Evolutionary conservation across 2,329 filamentous ascomycete species (phyloP).

Genomic region (Ophiostoma pallidulum): DNA sequence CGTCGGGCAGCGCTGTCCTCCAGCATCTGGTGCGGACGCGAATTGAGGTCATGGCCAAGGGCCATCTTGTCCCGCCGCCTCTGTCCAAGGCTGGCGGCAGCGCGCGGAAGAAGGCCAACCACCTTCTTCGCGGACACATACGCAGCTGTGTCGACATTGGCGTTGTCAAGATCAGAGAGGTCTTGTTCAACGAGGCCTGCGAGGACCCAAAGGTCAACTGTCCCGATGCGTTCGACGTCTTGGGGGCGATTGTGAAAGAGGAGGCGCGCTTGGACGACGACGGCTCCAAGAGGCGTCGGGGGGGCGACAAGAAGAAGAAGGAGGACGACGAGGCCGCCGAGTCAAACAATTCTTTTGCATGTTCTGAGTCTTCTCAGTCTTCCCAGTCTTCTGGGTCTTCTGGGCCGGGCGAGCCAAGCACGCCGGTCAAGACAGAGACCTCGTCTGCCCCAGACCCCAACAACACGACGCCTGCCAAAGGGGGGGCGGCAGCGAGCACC

Average conservation of each 20-base stretch:
- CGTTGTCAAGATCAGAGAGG: slow-evolving; percentile 21
- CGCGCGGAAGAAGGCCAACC: slow-evolving; percentile 16
- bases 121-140: slow-evolving; percentile 26
- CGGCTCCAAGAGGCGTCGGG: neutral
- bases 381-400: too few relatives aligned
- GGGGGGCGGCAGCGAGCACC: neutral
- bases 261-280: neutral
- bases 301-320: neutral
- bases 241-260: neutral
- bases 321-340: too few relatives aligned
- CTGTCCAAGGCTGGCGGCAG: slow-evolving; percentile 22
- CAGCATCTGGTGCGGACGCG: slow-evolving; percentile 31
- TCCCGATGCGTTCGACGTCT: slow-evolving; percentile 18
- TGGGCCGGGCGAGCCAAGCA: too few relatives aligned
- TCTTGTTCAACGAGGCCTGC: slow-evolving; percentile 25
- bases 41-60: slow-evolving; percentile 26
- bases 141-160: slow-evolving; percentile 19
- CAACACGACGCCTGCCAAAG: neutral
- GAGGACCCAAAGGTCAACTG: slow-evolving; percentile 26
- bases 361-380: too few relatives aligned
- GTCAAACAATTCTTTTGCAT: neutral
- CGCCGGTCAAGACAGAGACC: neutral
- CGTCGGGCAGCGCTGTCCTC: slow-evolving; percentile 28
- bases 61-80: slow-evolving; percentile 33
- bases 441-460: slow-evolving; percentile 9